Percentiles rank a stretch among this genome's conserved stretches.
phyloP scores from a whole-genome alignment of 2,329 filamentous ascomycete genomes.

The Biscogniauxia marginata region DNA sequence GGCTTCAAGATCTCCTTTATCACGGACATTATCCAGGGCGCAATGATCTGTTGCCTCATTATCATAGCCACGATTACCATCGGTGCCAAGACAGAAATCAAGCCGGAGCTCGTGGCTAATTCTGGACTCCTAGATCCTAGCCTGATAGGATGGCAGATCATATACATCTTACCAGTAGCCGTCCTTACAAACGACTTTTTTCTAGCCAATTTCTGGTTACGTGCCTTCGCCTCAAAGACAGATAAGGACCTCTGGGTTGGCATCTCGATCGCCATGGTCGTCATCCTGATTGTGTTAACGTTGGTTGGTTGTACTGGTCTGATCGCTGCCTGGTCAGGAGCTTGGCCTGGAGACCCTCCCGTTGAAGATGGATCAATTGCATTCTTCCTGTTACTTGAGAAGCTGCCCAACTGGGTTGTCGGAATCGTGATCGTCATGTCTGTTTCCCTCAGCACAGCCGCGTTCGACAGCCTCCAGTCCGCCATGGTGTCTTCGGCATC shows the following conservation, averaged over 20 bases:
- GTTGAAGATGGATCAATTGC: slow-evolving; percentile 63
- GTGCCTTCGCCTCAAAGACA: slow-evolving; percentile 76
- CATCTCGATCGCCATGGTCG: slow-evolving; percentile 63
- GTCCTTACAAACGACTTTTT: slow-evolving; percentile 86
- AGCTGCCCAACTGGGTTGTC: slow-evolving; percentile 77
- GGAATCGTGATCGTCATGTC: slow-evolving; percentile 81
- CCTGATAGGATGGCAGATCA: slow-evolving; percentile 78
- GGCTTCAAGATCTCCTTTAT: slow-evolving; percentile 83
- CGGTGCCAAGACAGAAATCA: slow-evolving; percentile 70
- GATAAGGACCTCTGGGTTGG: slow-evolving; percentile 78
- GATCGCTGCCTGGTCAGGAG: slow-evolving; percentile 75
- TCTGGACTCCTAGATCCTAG: slow-evolving; percentile 68
- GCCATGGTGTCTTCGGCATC: slow-evolving; percentile 83
- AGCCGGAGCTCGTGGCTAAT: slow-evolving; percentile 63
- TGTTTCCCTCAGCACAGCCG: slow-evolving; percentile 70
- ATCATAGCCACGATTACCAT: slow-evolving; percentile 76
- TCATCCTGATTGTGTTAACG: slow-evolving; percentile 67
- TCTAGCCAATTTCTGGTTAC: slow-evolving; percentile 80
- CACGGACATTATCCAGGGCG: slow-evolving; percentile 79
- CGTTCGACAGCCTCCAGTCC: slow-evolving; percentile 78
- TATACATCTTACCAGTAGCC: slow-evolving; percentile 81
- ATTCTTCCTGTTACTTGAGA: slow-evolving; percentile 72
- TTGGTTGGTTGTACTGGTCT: slow-evolving; percentile 73
- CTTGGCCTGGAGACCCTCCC: slow-evolving; percentile 61
- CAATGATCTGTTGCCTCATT: slow-evolving; percentile 73